phyloP scores from a whole-genome alignment of 306 rosid genomes.

The Coriaria nepalensis region DNA sequence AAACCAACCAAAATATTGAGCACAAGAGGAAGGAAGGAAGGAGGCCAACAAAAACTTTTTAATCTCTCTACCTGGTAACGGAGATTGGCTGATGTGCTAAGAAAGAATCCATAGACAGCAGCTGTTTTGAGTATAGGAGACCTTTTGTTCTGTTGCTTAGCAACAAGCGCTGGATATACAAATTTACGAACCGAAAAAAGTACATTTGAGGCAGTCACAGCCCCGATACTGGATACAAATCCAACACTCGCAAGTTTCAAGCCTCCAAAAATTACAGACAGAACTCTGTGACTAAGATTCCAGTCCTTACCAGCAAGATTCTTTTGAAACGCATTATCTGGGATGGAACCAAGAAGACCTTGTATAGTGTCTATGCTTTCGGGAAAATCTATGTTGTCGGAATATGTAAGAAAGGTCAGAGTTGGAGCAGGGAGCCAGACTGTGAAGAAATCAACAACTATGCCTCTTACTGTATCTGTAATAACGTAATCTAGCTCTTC shows the following conservation, averaged over 20 bases:
- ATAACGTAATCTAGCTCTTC: slow-evolving; percentile 85
- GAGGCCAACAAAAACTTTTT: slow-evolving; percentile 7
- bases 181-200: slow-evolving; percentile 41
- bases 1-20: slow-evolving; percentile 13
- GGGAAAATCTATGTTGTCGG: slow-evolving; percentile 42
- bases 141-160: slow-evolving; percentile 38
- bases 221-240: slow-evolving; percentile 79
- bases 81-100: slow-evolving; percentile 77
- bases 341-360: slow-evolving; percentile 84
- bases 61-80: slow-evolving; percentile 80
- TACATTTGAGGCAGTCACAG: slow-evolving; percentile 72
- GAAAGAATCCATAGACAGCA: slow-evolving; percentile 45
- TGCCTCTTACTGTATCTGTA: slow-evolving; percentile 68
- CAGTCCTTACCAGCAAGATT: slow-evolving; percentile 70
- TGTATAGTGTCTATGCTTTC: slow-evolving; percentile 46
- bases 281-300: slow-evolving; percentile 68
- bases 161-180: slow-evolving; percentile 42
- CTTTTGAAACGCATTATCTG: slow-evolving; percentile 95
- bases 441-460: slow-evolving; percentile 85
- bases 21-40: not conserved
- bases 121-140: slow-evolving; percentile 87
- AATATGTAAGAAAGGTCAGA: slow-evolving; percentile 71
- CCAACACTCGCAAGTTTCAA: slow-evolving; percentile 82
- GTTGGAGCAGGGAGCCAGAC: slow-evolving; percentile 99
- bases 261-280: slow-evolving; percentile 84